Evolutionary conservation across 305 asterid species (phyloP), one percentile per base, ranked within the genome.

Genomic region (Rubia tinctorum): DNA sequence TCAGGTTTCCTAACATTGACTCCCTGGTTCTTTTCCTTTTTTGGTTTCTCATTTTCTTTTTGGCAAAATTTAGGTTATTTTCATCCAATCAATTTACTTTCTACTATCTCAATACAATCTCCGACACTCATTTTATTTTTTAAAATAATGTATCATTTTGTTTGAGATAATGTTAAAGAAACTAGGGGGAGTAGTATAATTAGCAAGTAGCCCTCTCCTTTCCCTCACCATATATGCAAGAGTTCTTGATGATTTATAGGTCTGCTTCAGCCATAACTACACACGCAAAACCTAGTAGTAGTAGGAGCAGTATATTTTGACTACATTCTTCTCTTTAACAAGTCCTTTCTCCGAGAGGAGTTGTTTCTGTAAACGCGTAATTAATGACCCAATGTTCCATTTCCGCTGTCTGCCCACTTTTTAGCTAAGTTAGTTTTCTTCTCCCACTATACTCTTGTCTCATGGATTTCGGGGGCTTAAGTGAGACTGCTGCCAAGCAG

Each of bases 381-480:
- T n/a, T 58, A 51, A 71, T 20, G 72, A 66, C 27, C 73, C 76
- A 73, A 45, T 58, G 76, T 66, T 77, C 85, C 88, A 89, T 72
- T 77, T 77, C 49, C 64, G 27, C 61, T 72, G 80, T 77, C 77
- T 66, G 47, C 64, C 39, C 73, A 22, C 67, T 67, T 72, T 72
- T 14, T 77, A 77, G 75, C 76, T 77, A 40, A 66, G 43, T 42
- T 75, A 76, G 58, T 18, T 74, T 49, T 44, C 7, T 75, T 43
- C 39, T 49, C 20, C 6, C 59, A 64, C 25, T 10, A 45, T 47
- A 69, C 45, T 71, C 55, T n/a, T 62, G 47, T 69, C 71, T 75
- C 37, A 91, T 89, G 97, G 96, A 91, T 81, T 88, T 89, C 76
- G 89, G 82, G 47, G 82, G 55, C 80, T 72, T 42, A 30, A 71